Evolutionary conservation across 1,284 basidiomycete genomes (phyloP).

Genomic region (Leccinum fuscescens): DNA sequence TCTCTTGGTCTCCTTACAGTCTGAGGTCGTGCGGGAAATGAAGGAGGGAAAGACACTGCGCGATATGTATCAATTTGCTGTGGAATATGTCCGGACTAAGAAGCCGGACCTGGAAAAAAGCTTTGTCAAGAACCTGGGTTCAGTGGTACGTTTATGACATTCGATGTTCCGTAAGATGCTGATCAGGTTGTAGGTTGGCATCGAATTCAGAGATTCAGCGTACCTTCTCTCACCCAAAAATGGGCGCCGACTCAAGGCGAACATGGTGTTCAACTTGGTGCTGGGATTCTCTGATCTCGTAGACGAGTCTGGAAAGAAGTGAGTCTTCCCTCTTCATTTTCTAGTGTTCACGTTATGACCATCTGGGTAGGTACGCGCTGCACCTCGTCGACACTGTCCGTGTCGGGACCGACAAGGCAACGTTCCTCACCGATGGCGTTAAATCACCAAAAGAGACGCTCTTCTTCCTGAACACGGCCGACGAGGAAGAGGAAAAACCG

Average conservation of each 20-base stretch:
- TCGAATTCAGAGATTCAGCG: slow-evolving; percentile 91
- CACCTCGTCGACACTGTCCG: slow-evolving; percentile 89
- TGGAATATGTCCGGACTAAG: slow-evolving; percentile 74
- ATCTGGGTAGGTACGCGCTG: slow-evolving; percentile 72
- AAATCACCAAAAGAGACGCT: slow-evolving; percentile 84
- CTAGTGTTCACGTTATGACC: slow-evolving; percentile 7
- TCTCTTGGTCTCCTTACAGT: slow-evolving; percentile 76
- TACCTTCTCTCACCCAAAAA: slow-evolving; percentile 87
- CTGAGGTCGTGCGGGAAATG: slow-evolving; percentile 73
- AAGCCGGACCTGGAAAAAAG: slow-evolving; percentile 80
- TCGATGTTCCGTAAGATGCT: not conserved
- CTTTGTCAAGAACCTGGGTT: slow-evolving; percentile 90
- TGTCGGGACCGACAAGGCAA: slow-evolving; percentile 66
- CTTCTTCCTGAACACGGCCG: slow-evolving; percentile 73
- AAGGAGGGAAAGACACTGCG: slow-evolving; percentile 79
- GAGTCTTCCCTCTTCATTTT: slow-evolving; percentile 22
- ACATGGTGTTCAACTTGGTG: slow-evolving; percentile 85
- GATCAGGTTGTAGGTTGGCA: slow-evolving; percentile 64
- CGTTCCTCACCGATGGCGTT: slow-evolving; percentile 80
- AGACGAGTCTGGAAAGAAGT: slow-evolving; percentile 79
- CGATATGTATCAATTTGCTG: slow-evolving; percentile 79
- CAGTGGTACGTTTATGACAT: slow-evolving; percentile 58
- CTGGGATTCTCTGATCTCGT: slow-evolving; percentile 84
- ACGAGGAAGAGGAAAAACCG: slow-evolving; percentile 51
- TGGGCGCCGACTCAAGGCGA: slow-evolving; percentile 63